Evolutionary conservation across 2,329 filamentous ascomycete species (phyloP).

Genomic region (Paracoccidioides brasiliensis): DNA sequence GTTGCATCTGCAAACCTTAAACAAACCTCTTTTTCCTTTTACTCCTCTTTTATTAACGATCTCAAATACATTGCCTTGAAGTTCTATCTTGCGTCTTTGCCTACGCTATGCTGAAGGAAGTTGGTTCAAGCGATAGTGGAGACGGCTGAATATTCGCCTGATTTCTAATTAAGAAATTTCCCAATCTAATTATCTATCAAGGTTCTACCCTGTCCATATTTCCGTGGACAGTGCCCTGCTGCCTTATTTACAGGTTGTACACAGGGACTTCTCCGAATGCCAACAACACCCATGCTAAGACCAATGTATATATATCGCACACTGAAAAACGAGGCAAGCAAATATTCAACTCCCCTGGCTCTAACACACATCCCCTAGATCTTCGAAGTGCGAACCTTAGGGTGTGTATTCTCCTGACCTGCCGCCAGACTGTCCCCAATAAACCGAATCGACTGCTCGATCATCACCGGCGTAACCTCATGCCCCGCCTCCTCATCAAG

Average conservation of each 20-base stretch:
- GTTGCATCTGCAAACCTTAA: neutral
- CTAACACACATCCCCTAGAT: neutral
- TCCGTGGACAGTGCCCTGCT: no score
- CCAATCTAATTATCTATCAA: no score
- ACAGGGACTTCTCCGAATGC: no score
- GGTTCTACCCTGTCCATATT: no score
- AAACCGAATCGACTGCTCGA: conserved; percentile 42
- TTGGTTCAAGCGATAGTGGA: no score
- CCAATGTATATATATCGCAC: neutral
- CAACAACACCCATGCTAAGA: neutral
- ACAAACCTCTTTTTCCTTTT: neutral
- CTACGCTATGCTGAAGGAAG: no score
- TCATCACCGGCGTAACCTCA: conserved; percentile 45
- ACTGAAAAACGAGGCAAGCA: neutral
- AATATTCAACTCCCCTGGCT: no score
- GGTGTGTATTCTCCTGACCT: conserved; percentile 8
- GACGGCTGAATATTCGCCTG: no score
- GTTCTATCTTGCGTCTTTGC: neutral
- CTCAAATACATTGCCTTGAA: neutral
- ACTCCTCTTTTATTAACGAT: neutral
- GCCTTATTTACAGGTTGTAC: no score
- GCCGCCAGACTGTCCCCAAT: conserved; percentile 32
- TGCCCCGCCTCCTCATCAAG: conserved; percentile 46
- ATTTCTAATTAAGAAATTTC: no score
- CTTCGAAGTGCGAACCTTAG: conserved; percentile 2